phyloP scores from a whole-genome alignment of 2,329 filamentous ascomycete genomes.

The Keithomyces neogunnii region DNA sequence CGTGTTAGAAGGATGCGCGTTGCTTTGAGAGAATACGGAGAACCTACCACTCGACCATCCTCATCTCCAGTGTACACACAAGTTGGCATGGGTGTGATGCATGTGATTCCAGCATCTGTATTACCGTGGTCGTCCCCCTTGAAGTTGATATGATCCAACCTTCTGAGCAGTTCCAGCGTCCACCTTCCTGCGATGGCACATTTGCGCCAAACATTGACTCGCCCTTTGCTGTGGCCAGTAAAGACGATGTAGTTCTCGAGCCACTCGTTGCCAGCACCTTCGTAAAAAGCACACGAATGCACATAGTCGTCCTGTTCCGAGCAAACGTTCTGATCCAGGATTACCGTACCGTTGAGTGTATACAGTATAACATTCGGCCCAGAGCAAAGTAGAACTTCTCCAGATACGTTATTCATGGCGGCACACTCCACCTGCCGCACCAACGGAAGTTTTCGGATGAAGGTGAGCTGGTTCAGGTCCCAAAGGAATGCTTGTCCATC shows the following conservation, averaged over 20 bases:
- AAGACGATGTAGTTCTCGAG: slow-evolving; percentile 79
- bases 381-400: slow-evolving; percentile 79
- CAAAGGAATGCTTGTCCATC: slow-evolving; percentile 83
- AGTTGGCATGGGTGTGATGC: slow-evolving; percentile 73
- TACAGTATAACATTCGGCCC: slow-evolving; percentile 69
- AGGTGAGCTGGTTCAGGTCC: slow-evolving; percentile 87
- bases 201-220: slow-evolving; percentile 70
- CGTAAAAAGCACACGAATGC: slow-evolving; percentile 82
- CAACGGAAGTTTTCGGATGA: slow-evolving; percentile 65
- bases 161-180: slow-evolving; percentile 68
- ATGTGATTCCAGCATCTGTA: slow-evolving; percentile 67
- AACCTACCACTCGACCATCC: slow-evolving; percentile 70
- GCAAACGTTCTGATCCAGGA: slow-evolving; percentile 78
- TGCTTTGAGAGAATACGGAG: background rate
- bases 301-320: slow-evolving; percentile 64
- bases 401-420: slow-evolving; percentile 80
- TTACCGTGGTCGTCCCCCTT: slow-evolving; percentile 52
- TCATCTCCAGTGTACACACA: slow-evolving; percentile 92
- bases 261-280: slow-evolving; percentile 86
- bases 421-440: slow-evolving; percentile 61
- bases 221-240: slow-evolving; percentile 75
- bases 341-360: slow-evolving; percentile 76
- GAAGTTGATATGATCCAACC: slow-evolving; percentile 69
- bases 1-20: slow-evolving; percentile 1
- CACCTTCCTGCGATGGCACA: slow-evolving; percentile 54